Conservation (phyloP, 2,329 filamentous ascomycete genomes). For the Verticillium albo-atrum region DNA sequence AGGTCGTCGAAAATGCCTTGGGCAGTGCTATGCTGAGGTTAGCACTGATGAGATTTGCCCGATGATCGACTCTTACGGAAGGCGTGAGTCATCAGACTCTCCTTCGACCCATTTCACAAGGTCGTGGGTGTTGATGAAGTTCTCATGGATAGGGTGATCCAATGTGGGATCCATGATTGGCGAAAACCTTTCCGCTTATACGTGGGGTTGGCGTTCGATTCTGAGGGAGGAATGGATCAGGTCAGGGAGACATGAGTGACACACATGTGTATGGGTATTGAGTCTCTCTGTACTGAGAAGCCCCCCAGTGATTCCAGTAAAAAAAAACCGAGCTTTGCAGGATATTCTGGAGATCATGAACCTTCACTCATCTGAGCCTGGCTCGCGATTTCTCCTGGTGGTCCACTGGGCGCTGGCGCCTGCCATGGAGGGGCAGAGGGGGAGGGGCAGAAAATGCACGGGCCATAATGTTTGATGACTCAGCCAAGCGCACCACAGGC, state of each 20-base stretch:
- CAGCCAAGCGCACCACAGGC: neutral
- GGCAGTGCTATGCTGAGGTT: constrained; percentile 21
- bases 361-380: neutral
- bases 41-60: neutral
- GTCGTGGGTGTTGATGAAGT: constrained; percentile 28
- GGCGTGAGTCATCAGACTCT: constrained; percentile 26
- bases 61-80: constrained; percentile 24
- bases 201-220: neutral
- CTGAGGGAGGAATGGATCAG: neutral
- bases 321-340: neutral
- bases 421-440: neutral
- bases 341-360: neutral
- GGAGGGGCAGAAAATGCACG: neutral
- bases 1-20: constrained; percentile 42
- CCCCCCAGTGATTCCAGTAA: neutral
- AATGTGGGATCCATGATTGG: neutral
- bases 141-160: constrained; percentile 5
- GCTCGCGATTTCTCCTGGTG: neutral
- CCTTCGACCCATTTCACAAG: constrained; percentile 38
- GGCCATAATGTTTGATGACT: neutral
- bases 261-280: neutral
- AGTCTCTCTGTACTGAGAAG: neutral
- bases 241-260: neutral
- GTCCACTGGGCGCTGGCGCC: neutral
- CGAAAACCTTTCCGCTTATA: neutral